A percentile compares a stretch with the other conserved stretches of the same genome.
Evolutionary conservation across 2,329 filamentous ascomycete genomes (phyloP).

Genomic region (Lecanicillium sp.): DNA sequence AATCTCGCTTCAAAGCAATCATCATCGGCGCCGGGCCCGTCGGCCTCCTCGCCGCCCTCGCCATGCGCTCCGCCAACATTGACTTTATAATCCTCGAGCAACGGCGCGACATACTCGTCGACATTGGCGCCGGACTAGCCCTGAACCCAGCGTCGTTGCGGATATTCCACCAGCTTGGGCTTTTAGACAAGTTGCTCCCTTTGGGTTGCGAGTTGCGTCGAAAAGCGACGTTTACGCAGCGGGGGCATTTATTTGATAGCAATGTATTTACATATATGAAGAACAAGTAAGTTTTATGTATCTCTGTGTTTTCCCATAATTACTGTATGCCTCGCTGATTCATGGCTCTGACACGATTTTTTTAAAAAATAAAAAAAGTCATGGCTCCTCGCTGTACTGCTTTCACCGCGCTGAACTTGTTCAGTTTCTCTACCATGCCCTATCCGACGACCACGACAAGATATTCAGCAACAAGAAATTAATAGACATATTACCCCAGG

Average conservation of each 20-base stretch:
- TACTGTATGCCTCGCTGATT: no score
- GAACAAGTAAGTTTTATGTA: neutral
- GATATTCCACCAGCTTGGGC: conserved; percentile 17
- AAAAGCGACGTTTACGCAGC: neutral
- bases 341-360: no score
- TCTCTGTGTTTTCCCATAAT: neutral
- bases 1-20: conserved; percentile 13
- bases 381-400: conserved; percentile 14
- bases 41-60: conserved; percentile 21
- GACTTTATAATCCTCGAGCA: conserved; percentile 22
- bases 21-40: conserved; percentile 22
- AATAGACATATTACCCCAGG: conserved; percentile 11
- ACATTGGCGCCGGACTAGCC: conserved; percentile 14
- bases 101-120: conserved; percentile 13
- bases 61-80: conserved; percentile 20
- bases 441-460: conserved; percentile 18
- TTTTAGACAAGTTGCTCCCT: conserved; percentile 13
- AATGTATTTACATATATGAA: neutral
- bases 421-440: conserved; percentile 17
- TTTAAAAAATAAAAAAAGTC: no score
- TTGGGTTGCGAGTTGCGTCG: conserved; percentile 11
- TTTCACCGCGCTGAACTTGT: conserved; percentile 23
- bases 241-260: neutral
- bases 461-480: conserved; percentile 18
- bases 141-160: conserved; percentile 16